These are phyloP conservation scores for Fusarium albosuccineum DNA, from an alignment of 2,329 filamentous ascomycete species.

Conservation along the genomic window DNA sequence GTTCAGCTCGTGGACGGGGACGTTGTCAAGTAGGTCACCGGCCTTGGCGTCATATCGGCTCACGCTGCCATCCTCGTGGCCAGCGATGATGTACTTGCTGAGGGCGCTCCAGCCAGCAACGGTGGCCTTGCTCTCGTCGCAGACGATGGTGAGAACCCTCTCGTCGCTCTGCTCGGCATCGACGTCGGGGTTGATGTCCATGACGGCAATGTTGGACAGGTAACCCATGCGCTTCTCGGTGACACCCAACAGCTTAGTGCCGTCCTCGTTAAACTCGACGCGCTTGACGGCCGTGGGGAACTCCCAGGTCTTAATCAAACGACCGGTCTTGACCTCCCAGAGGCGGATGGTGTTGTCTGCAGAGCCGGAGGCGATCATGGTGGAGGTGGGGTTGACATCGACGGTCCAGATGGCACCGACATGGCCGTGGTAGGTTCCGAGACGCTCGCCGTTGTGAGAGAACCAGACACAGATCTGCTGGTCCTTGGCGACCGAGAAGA, in stretches of 20 bases:
- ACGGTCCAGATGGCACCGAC: constrained; percentile 99
- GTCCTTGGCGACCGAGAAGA: constrained; percentile 97
- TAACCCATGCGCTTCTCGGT: constrained; percentile 99
- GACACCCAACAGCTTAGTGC: constrained; percentile 88
- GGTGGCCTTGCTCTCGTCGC: constrained; percentile 95
- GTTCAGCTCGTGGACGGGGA: constrained; percentile 88
- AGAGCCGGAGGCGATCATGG: constrained; percentile 92
- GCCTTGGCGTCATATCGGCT: constrained; percentile 93
- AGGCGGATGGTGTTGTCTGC: constrained; percentile 98
- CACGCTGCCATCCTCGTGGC: constrained; percentile 95
- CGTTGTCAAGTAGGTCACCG: constrained; percentile 84
- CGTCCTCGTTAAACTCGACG: constrained; percentile 97
- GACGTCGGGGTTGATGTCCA: constrained; percentile 88
- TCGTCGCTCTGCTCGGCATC: constrained; percentile 88
- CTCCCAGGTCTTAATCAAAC: constrained; percentile 96
- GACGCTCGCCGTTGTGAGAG: constrained; percentile 96
- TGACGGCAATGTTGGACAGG: constrained; percentile 91
- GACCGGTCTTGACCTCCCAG: constrained; percentile 95
- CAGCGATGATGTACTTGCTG: constrained; percentile 95
- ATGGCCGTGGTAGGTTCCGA: constrained; percentile 97
- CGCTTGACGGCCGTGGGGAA: constrained; percentile 97
- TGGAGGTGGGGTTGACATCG: constrained; percentile 92
- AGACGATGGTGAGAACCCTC: constrained; percentile 87
- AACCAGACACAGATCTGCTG: constrained; percentile 98
- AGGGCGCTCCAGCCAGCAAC: constrained; percentile 97